Base-by-base conservation (phyloP, 169 alveolate genomes). In the Perkinsus olseni region DNA sequence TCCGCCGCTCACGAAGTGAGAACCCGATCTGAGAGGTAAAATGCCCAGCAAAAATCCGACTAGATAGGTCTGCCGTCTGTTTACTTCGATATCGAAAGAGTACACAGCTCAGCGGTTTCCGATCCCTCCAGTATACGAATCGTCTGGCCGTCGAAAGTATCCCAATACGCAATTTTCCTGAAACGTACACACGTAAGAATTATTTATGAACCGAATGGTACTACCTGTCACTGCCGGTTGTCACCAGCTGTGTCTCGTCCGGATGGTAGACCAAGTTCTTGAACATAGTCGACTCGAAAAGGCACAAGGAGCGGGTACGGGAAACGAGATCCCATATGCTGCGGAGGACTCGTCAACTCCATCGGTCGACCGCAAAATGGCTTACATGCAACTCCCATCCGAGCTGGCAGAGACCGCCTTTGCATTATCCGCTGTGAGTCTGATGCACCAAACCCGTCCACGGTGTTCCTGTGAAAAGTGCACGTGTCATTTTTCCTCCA, bases 181-280 rank as follows among this genome's bases (percentile, higher is more conserved):
- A 3, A 4, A 31, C 0, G 17, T 40, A 50, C 74, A 28, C n/a
- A 21, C 38, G 3, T 40, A 0, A 28, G 74, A 24, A 17, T 37
- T 8, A 38, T 48, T 74, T 74, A 37, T 11, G 8, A 62, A 38
- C 21, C 74, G 28, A 34, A 31, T 24, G 39, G 8, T 24, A 74
- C 28, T 97, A 96, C 94, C 98, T 96, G 94, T 97, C 98, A 82
- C 98, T 96, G 74, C 99, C 99, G 50, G 99, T 97, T 0, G 99
- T 97, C 38, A 98, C 93, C 24, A 98, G 94, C 96, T 98, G 97
- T 39, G 97, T 94, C 94, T 98, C 99, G 92, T 98, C 99, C 28
- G 99, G 98, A 94, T 97, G 98, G 93, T 96, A 97, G 40, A 96
- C 97, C 39, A 97, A 95, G 94, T 96, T 96, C 96, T 98, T 97